Evolutionary conservation across 371 early-diverging fungal genomes (phyloP).

Genomic region (Umbelopsis sp.): DNA sequence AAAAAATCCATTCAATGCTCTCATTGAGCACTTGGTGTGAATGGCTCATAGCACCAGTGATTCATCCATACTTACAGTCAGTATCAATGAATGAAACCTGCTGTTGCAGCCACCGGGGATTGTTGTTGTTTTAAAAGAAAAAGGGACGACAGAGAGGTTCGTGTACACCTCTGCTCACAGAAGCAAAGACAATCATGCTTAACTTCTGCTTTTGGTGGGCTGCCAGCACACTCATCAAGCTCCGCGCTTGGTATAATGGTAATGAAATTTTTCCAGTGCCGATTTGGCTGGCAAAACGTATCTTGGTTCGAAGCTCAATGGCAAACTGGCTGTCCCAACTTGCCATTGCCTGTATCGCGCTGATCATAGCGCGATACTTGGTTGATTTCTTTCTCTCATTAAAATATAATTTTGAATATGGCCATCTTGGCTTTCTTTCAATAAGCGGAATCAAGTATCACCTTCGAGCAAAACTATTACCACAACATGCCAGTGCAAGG

Average conservation of each 20-base stretch:
- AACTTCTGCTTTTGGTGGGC: constrained; percentile 3
- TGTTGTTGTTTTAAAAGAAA: background rate
- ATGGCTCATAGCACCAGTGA: no score
- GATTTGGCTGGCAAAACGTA: background rate
- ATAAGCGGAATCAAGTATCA: constrained; percentile 43
- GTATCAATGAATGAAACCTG: background rate
- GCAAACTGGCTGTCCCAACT: constrained; percentile 15
- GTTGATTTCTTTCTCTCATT: constrained; percentile 32
- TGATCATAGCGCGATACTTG: constrained; percentile 23
- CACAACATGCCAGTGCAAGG: constrained; percentile 21
- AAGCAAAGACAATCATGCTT: background rate
- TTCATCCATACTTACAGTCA: no score
- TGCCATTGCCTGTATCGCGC: constrained; percentile 16
- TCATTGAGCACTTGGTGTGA: no score
- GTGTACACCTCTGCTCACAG: background rate
- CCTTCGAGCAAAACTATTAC: constrained; percentile 25
- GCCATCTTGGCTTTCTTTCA: constrained; percentile 49
- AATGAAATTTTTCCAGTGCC: constrained; percentile 11
- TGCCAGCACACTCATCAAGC: background rate
- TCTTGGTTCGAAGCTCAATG: constrained; percentile 9
- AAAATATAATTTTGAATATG: constrained; percentile 45
- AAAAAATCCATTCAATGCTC: background rate
- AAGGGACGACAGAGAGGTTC: background rate
- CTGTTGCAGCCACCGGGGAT: background rate
- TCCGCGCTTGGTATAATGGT: background rate